Base-by-base conservation (phyloP, 768 basidiomycete species). In the Boletellus ananas region DNA sequence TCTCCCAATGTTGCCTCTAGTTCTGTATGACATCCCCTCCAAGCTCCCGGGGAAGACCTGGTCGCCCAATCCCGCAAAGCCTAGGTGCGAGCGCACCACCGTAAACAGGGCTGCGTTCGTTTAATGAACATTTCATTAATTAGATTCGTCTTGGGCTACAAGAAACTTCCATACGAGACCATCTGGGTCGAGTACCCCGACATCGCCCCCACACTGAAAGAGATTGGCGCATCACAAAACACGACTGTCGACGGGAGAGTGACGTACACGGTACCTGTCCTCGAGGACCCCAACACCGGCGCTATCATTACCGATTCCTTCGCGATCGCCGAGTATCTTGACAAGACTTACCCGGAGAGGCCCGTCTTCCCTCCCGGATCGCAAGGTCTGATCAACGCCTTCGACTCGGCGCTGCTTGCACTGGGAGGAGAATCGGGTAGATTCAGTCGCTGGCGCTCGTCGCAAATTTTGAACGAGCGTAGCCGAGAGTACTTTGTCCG, bases 401-500 rank as follows among this genome's bases (percentile, higher is more conserved):
- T 69, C n/a, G 40, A 60, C 1, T 27, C 52, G 0, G 54, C 60
- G 1, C 1, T 49, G 34, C 2, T 5, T 0, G 48, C n/a, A 4
- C 17, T 59, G 14, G 5, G 0, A 6, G 37, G 34, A 18, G 36
- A 20, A 13, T 45, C 58, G 0, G 29, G 63, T 6, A 49, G 59
- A 33, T 34, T 54, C 12, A 41, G 57, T 44, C 5, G 64, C 42
- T 27, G 69, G 18, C 65, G 66, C n/a, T 20, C 54, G 1, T 54
- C 58, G 13, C 41, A 59, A 13, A 52, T 66, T 34, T 52, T 79
- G 49, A 69, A 64, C 25, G 61, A 67, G 4, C 54, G 49, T 34
- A 76, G 74, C 49, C 50, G 52, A 34, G 66, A 59, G 25, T 72
- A 71, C 58, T 80, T 76, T 54, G 56, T 70, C 17, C 41, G 49